Percentiles rank a stretch among this genome's conserved stretches.
Conservation (phyloP, 768 basidiomycete species). For the Mrakia blollopis region DNA sequence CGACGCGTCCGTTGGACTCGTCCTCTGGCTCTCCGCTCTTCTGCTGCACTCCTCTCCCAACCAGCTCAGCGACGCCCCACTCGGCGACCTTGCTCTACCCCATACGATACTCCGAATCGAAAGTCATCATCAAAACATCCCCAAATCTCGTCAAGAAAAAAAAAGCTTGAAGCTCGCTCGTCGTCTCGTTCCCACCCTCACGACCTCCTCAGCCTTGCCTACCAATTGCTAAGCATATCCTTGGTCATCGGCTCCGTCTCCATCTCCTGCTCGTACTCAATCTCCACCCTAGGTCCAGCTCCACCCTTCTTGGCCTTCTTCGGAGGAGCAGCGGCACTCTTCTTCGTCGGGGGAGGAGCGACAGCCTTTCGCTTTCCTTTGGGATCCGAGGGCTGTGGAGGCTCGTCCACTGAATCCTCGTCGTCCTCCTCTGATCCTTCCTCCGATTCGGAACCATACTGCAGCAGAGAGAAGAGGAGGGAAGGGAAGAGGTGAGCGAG, state of each 20-base stretch:
- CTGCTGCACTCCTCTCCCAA: no score
- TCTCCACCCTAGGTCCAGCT: slow-evolving; percentile 79
- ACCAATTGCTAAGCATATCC: slow-evolving; percentile 47
- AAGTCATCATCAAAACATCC: no score
- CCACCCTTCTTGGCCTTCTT: slow-evolving; percentile 58
- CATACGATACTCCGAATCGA: no score
- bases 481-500: neutral
- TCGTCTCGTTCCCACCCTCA: neutral
- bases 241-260: slow-evolving; percentile 60
- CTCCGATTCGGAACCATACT: slow-evolving; percentile 37
- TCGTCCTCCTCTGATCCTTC: slow-evolving; percentile 45
- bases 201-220: neutral
- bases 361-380: slow-evolving; percentile 68
- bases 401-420: slow-evolving; percentile 45
- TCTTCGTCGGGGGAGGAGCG: slow-evolving; percentile 37
- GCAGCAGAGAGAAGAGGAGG: neutral
- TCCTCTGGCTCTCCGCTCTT: no score
- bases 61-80: no score
- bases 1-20: no score
- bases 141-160: neutral
- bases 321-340: slow-evolving; percentile 48
- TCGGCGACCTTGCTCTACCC: no score
- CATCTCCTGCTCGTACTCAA: slow-evolving; percentile 78
- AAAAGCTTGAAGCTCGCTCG: neutral
- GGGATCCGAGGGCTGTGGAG: slow-evolving; percentile 41